Percentiles rank a stretch among this genome's conserved stretches.
Conservation (phyloP, 169 alveolate genomes). For the Plasmodium ovale region DNA sequence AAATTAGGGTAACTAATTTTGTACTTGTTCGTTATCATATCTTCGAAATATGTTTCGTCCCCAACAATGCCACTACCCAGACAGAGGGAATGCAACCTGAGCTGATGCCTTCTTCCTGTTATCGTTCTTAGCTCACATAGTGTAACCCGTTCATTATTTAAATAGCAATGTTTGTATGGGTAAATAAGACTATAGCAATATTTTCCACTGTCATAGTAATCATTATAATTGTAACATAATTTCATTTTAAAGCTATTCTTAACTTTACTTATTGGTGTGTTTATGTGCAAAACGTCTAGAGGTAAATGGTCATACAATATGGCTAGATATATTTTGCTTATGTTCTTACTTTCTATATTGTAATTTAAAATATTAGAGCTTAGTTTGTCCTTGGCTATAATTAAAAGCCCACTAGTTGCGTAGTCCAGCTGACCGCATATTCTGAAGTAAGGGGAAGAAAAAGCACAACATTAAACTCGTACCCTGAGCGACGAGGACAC, state of each 20-base stretch:
- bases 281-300: slow-evolving; percentile 52
- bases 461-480: no score
- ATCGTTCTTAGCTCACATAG: slow-evolving; percentile 71
- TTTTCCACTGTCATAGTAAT: slow-evolving; percentile 66
- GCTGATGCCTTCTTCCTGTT: slow-evolving; percentile 76
- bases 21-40: slow-evolving; percentile 58
- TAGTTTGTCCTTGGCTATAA: slow-evolving; percentile 66
- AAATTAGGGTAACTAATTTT: slow-evolving; percentile 21
- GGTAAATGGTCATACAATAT: slow-evolving; percentile 72
- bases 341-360: slow-evolving; percentile 58
- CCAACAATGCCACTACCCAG: slow-evolving; percentile 74
- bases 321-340: slow-evolving; percentile 72
- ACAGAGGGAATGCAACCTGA: slow-evolving; percentile 50
- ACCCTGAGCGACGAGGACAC: no score
- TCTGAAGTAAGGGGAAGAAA: slow-evolving; percentile 15
- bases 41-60: slow-evolving; percentile 76
- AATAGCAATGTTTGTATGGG: slow-evolving; percentile 59
- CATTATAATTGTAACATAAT: slow-evolving; percentile 69
- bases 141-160: slow-evolving; percentile 64
- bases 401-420: slow-evolving; percentile 76
- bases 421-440: slow-evolving; percentile 77
- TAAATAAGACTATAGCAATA: slow-evolving; percentile 70
- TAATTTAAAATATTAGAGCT: slow-evolving; percentile 57
- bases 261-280: slow-evolving; percentile 65
- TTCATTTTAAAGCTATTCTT: slow-evolving; percentile 70